Evolutionary conservation across 2,329 filamentous ascomycete species (phyloP).

Genomic region (Fusarium devonianum): DNA sequence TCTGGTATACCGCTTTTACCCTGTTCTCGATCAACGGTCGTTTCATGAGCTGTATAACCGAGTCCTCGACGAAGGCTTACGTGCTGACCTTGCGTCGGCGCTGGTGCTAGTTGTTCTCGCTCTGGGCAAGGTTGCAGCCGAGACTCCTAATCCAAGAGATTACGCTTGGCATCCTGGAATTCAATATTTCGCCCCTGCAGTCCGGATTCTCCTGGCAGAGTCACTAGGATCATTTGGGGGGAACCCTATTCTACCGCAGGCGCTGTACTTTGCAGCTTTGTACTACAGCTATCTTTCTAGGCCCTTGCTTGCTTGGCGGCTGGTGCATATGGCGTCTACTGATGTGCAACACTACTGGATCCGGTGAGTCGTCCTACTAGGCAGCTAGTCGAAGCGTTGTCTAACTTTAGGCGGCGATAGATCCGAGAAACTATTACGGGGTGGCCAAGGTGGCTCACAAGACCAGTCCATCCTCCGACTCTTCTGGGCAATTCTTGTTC

Average conservation of each 20-base stretch:
- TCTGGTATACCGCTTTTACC: constrained; percentile 28
- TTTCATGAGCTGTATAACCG: constrained; percentile 19
- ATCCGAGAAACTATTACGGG: constrained; percentile 24
- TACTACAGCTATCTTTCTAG: constrained; percentile 34
- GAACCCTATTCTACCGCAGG: constrained; percentile 26
- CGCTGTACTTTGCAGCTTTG: constrained; percentile 27
- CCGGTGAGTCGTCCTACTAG: no score
- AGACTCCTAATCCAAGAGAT: constrained; percentile 18
- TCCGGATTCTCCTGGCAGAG: constrained; percentile 17
- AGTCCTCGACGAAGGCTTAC: constrained; percentile 2
- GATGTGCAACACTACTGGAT: constrained; percentile 36
- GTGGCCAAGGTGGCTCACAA: constrained; percentile 13
- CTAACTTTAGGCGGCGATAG: background rate
- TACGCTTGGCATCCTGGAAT: constrained; percentile 21
- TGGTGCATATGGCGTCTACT: constrained; percentile 33
- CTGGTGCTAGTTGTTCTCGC: constrained; percentile 23
- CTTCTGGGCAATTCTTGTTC: constrained; percentile 31
- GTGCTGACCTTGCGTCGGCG: constrained; percentile 16
- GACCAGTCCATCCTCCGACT: constrained; percentile 31
- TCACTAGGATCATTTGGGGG: constrained; percentile 29
- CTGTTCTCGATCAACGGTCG: constrained; percentile 19
- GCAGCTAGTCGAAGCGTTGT: no score
- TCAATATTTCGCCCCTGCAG: constrained; percentile 23
- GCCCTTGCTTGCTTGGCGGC: constrained; percentile 28
- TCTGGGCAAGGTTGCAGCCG: constrained; percentile 17